phyloP scores from a whole-genome alignment of 1,284 basidiomycete species.

The Polyporus tsugae region DNA sequence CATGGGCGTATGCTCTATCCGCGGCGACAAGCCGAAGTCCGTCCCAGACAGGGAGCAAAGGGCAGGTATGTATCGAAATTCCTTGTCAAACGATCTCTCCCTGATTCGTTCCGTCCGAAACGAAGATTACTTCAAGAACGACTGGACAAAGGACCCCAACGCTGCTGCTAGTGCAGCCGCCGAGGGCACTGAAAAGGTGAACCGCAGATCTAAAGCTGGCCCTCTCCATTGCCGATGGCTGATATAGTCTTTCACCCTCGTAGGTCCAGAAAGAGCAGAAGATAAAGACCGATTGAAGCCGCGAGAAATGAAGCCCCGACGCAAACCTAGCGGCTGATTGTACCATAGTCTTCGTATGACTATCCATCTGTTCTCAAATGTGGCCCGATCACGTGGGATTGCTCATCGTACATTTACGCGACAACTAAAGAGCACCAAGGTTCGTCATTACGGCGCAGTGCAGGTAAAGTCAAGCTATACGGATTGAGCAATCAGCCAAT shows the following conservation, averaged over 20 bases:
- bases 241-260: background rate
- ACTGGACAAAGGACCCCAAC: background rate
- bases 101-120: background rate
- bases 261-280: background rate
- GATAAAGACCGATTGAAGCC: conserved; percentile 3
- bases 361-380: background rate
- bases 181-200: background rate
- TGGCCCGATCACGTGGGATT: background rate
- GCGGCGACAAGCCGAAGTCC: conserved; percentile 44
- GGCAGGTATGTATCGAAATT: conserved; percentile 37
- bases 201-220: too few relatives aligned
- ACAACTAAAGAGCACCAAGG: background rate
- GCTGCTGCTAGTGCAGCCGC: background rate
- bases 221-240: too few relatives aligned
- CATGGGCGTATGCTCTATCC: conserved; percentile 58
- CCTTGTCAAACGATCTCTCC: background rate
- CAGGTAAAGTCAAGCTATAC: conserved; percentile 41
- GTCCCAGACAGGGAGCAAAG: conserved; percentile 50
- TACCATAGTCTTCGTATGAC: background rate
- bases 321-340: background rate
- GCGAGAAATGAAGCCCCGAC: background rate
- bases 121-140: conserved; percentile 24
- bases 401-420: background rate
- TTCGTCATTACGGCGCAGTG: conserved; percentile 27
- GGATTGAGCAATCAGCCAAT: background rate